Percentiles rank a stretch among this genome's conserved stretches.
phyloP scores from a whole-genome alignment of 495 filamentous ascomycete species.

The Neurospora pannonica region DNA sequence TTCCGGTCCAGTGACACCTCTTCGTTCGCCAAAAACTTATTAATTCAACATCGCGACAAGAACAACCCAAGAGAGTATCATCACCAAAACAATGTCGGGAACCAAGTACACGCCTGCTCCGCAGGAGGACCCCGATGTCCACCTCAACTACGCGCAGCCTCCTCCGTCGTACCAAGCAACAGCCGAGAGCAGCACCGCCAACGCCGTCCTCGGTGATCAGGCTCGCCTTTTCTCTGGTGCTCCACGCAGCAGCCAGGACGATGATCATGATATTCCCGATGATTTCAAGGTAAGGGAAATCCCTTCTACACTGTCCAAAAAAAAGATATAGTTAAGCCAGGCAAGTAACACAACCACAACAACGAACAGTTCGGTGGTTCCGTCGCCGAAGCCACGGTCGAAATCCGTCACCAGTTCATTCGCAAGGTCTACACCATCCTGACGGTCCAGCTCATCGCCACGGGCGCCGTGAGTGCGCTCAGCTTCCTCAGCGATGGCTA shows the following conservation, averaged over 20 bases:
- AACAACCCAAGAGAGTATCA: background rate
- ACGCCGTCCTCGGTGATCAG: slow-evolving; percentile 24
- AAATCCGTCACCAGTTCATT: slow-evolving; percentile 95
- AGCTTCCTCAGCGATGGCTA: slow-evolving; percentile 76
- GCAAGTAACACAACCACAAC: background rate
- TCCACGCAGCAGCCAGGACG: slow-evolving; percentile 71
- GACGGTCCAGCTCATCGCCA: slow-evolving; percentile 81
- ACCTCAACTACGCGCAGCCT: slow-evolving; percentile 60
- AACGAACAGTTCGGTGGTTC: slow-evolving; percentile 71
- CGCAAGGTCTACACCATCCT: slow-evolving; percentile 59
- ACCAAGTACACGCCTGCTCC: slow-evolving; percentile 62
- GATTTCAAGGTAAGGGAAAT: slow-evolving; percentile 78
- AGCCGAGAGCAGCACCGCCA: slow-evolving; percentile 24
- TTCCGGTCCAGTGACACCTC: background rate
- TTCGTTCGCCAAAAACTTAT: background rate
- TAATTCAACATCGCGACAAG: background rate
- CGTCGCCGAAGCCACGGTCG: slow-evolving; percentile 84
- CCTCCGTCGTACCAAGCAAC: slow-evolving; percentile 69
- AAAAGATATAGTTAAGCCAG: too few species aligned
- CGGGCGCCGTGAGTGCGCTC: slow-evolving; percentile 68
- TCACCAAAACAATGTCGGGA: slow-evolving; percentile 45
- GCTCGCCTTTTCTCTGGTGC: slow-evolving; percentile 35
- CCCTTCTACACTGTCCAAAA: background rate
- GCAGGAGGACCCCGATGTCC: slow-evolving; percentile 61
- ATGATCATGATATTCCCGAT: slow-evolving; percentile 64